These are phyloP conservation scores for Talaromyces sp. DNA, from an alignment of 2,329 filamentous ascomycete species.

Conservation along the genomic window DNA sequence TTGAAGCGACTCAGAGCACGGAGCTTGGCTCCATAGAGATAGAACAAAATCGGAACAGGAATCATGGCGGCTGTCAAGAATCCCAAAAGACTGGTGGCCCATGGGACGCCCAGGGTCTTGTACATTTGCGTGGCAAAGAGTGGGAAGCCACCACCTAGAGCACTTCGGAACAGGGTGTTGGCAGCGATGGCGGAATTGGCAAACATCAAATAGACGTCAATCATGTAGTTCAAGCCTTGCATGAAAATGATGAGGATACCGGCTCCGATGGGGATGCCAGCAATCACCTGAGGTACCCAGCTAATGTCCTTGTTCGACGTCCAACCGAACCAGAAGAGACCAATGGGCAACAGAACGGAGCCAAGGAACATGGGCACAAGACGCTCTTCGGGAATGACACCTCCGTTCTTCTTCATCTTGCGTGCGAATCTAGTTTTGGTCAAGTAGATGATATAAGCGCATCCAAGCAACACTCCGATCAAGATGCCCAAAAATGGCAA, in stretches of 20 bases:
- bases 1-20: slow-evolving; percentile 42
- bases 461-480: slow-evolving; percentile 40
- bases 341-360: slow-evolving; percentile 41
- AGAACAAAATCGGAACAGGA: slow-evolving; percentile 50
- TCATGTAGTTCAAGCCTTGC: slow-evolving; percentile 43
- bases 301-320: slow-evolving; percentile 39
- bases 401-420: slow-evolving; percentile 20
- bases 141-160: slow-evolving; percentile 35
- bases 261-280: slow-evolving; percentile 44
- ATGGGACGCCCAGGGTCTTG: slow-evolving; percentile 36
- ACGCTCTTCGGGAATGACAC: slow-evolving; percentile 41
- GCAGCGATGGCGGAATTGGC: slow-evolving; percentile 41
- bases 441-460: slow-evolving; percentile 28
- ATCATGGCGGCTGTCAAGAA: slow-evolving; percentile 41
- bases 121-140: slow-evolving; percentile 40
- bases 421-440: slow-evolving; percentile 33
- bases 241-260: slow-evolving; percentile 44
- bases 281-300: slow-evolving; percentile 47
- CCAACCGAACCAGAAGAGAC: slow-evolving; percentile 53
- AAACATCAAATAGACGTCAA: slow-evolving; percentile 41
- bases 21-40: slow-evolving; percentile 45
- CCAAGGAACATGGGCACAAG: slow-evolving; percentile 47
- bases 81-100: slow-evolving; percentile 39
- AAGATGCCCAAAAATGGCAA: slow-evolving; percentile 47
- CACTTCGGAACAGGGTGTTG: slow-evolving; percentile 36